A percentile compares a stretch with the other conserved stretches of the same genome.
These are phyloP conservation scores for Gymnopilus junonius DNA, from an alignment of 768 basidiomycete species.

Conservation along the genomic window DNA sequence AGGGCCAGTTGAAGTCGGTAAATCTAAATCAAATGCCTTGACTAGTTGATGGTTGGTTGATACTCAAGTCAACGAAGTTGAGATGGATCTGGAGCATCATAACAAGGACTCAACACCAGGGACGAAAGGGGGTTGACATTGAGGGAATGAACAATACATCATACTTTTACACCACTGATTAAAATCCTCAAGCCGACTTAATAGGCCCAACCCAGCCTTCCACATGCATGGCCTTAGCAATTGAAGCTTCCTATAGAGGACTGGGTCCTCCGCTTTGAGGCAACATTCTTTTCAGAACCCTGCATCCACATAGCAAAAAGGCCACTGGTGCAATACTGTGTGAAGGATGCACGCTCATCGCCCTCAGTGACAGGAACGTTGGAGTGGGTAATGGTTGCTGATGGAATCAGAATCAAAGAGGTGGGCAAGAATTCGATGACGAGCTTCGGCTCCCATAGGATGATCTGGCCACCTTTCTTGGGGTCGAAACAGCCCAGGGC, in stretches of 20 bases:
- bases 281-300: not conserved
- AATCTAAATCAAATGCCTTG: too few species aligned
- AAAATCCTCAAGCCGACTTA: not conserved
- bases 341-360: conserved; percentile 4
- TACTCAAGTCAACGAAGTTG: too few species aligned
- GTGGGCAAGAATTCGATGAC: conserved; percentile 6
- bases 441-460: conserved; percentile 2
- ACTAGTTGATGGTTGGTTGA: too few species aligned
- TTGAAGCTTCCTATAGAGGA: not conserved
- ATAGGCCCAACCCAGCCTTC: not conserved
- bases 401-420: conserved; percentile 4
- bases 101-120: too few species aligned
- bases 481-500: conserved; percentile 4
- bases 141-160: too few species aligned
- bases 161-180: too few species aligned
- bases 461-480: not conserved
- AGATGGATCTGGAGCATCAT: too few species aligned
- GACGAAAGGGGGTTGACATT: too few species aligned
- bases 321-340: conserved; percentile 5
- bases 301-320: conserved; percentile 7
- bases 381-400: conserved; percentile 5
- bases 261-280: not conserved
- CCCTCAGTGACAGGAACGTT: not conserved
- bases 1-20: too few species aligned
- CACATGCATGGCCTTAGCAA: not conserved